Percentiles rank a stretch among this genome's conserved stretches.
These are phyloP conservation scores for Lactuca sativa DNA, from an alignment of 129 eudicot species.

Conservation along the genomic window DNA sequence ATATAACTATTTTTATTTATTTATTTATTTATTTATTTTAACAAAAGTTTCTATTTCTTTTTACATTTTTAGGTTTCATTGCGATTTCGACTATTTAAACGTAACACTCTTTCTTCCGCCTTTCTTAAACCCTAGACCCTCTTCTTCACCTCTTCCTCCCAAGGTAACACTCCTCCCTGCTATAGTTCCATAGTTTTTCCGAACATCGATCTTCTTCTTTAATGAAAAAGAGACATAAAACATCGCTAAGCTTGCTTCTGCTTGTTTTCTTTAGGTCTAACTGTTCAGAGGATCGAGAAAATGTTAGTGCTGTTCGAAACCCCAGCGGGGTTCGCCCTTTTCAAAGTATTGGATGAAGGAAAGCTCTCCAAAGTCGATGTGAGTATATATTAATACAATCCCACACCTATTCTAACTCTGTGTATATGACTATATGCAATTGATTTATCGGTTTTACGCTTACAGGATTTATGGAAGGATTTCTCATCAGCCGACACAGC, in stretches of 20 bases:
- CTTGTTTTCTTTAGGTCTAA: conserved; percentile 8
- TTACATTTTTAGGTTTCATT: conserved; percentile 7
- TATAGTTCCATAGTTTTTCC: not conserved
- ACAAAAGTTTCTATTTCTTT: not conserved
- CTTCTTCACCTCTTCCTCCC: not conserved
- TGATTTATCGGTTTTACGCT: not conserved
- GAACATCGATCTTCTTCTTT: not conserved
- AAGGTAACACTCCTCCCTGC: conserved; percentile 10
- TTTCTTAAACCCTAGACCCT: conserved; percentile 26
- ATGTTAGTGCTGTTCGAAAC: conserved; percentile 81
- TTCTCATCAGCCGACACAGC: conserved; percentile 69
- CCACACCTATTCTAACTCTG: not conserved
- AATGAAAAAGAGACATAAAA: not conserved
- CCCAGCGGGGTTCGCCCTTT: conserved; percentile 94
- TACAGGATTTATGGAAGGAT: conserved; percentile 80
- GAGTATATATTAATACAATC: not conserved
- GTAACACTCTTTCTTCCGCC: conserved; percentile 17
- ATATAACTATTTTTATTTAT: no score
- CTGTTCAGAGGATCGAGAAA: not conserved
- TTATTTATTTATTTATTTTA: no score
- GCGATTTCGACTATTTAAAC: conserved; percentile 14
- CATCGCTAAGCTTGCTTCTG: not conserved
- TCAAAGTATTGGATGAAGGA: conserved; percentile 84
- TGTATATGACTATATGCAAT: not conserved
- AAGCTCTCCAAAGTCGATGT: conserved; percentile 88